Percentiles rank a stretch among this genome's conserved stretches.
These are phyloP conservation scores for Fraxinus velutina DNA, from an alignment of 305 asterid species.

Conservation along the genomic window DNA sequence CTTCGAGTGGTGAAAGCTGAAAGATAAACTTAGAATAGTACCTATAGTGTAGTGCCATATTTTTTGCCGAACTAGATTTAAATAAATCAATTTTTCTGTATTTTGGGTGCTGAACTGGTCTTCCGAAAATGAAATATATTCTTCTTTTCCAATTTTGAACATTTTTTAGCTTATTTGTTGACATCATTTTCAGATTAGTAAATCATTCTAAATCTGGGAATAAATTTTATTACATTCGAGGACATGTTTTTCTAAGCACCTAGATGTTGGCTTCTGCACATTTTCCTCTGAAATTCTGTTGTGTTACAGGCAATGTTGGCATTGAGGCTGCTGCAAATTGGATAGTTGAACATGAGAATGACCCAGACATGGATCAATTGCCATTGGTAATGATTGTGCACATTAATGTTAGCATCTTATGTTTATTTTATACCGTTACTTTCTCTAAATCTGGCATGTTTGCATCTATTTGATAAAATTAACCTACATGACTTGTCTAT, in stretches of 20 bases:
- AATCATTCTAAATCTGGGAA: neutral
- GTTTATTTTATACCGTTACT: neutral
- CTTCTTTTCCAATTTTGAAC: neutral
- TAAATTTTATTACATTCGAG: neutral
- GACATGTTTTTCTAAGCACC: neutral
- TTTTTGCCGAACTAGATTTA: neutral
- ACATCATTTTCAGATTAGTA: neutral
- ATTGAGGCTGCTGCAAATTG: slow-evolving; percentile 90
- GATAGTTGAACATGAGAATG: slow-evolving; percentile 92
- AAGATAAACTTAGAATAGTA: no score
- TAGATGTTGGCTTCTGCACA: neutral
- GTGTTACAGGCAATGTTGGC: slow-evolving; percentile 61
- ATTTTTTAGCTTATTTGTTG: neutral
- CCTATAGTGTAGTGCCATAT: no score
- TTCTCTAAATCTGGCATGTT: neutral
- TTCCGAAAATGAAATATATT: neutral
- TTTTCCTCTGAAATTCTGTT: neutral
- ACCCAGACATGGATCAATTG: slow-evolving; percentile 78
- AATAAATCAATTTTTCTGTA: neutral
- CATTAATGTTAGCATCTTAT: neutral
- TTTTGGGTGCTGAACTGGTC: neutral
- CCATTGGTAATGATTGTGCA: slow-evolving; percentile 55
- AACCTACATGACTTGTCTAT: neutral
- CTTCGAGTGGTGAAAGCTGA: no score
- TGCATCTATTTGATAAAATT: slow-evolving; percentile 1